Conservation (phyloP, 2,329 filamentous ascomycete genomes). For the Endocalyx cinctus region DNA sequence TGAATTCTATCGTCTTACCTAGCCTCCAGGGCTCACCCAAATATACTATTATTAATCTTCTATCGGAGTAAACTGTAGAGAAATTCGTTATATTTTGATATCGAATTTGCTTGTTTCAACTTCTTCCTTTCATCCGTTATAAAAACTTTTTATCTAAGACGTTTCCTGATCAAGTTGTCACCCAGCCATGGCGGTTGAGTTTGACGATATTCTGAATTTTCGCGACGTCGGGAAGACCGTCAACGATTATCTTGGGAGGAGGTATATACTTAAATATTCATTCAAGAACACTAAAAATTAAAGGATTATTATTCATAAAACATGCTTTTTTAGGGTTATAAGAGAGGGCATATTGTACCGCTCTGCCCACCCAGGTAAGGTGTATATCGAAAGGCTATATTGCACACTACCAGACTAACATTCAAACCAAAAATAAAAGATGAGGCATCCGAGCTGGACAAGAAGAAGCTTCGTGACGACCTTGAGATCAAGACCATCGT, state of each 20-base stretch:
- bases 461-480: conserved; percentile 50
- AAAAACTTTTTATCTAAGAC: too few relatives aligned
- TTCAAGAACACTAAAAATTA: too few relatives aligned
- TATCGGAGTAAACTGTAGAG: too few relatives aligned
- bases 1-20: too few relatives aligned
- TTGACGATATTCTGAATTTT: conserved; percentile 67
- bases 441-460: conserved; percentile 65
- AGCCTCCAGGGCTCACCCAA: too few relatives aligned
- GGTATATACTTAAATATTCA: too few relatives aligned
- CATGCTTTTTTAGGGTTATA: conserved; percentile 44
- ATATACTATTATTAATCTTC: too few relatives aligned
- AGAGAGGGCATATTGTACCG: conserved; percentile 63
- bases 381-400: neutral
- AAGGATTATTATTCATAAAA: too few relatives aligned
- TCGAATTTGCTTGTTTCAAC: too few relatives aligned
- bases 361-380: conserved; percentile 57
- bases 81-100: too few relatives aligned
- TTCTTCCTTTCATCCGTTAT: too few relatives aligned
- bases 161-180: too few relatives aligned
- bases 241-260: conserved; percentile 53
- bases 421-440: conserved; percentile 42
- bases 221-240: conserved; percentile 68
- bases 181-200: conserved; percentile 25
- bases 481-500: conserved; percentile 68
- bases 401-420: neutral